Percentiles rank a stretch among this genome's conserved stretches.
Evolutionary conservation across 257 asterid species (phyloP).

Genomic region (Prunella vulgaris): DNA sequence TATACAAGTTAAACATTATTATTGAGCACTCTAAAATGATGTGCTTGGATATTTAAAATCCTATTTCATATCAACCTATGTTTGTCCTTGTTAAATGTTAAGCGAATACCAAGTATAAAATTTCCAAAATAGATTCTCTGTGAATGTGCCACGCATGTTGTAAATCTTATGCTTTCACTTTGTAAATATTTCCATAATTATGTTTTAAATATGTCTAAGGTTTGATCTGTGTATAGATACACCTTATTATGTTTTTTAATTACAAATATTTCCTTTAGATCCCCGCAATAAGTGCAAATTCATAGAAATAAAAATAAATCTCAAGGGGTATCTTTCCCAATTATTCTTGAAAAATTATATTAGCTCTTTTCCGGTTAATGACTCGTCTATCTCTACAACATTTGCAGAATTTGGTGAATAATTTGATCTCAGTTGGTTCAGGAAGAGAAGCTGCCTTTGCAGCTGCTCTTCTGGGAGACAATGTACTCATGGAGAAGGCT

Average conservation of each 20-base stretch:
- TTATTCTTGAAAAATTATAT: background rate
- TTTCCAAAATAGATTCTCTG: background rate
- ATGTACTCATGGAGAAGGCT: conserved; percentile 93
- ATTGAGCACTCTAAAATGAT: background rate
- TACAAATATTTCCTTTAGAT: background rate
- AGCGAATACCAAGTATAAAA: background rate
- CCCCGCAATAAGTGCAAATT: background rate
- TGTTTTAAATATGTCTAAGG: background rate
- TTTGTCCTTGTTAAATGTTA: background rate
- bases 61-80: background rate
- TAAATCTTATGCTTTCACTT: background rate
- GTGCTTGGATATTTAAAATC: conserved; percentile 9
- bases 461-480: conserved; percentile 96
- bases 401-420: conserved; percentile 89
- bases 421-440: conserved; percentile 81
- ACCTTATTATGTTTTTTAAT: background rate
- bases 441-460: conserved; percentile 99
- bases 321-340: background rate
- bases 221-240: background rate
- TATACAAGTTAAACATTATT: background rate
- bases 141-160: background rate
- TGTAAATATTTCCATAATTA: background rate
- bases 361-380: background rate
- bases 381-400: conserved; percentile 5
- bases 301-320: background rate